Percentiles rank a stretch among this genome's conserved stretches.
These are phyloP conservation scores for Ehretia macrophylla DNA, from an alignment of 257 asterid genomes.

Conservation along the genomic window DNA sequence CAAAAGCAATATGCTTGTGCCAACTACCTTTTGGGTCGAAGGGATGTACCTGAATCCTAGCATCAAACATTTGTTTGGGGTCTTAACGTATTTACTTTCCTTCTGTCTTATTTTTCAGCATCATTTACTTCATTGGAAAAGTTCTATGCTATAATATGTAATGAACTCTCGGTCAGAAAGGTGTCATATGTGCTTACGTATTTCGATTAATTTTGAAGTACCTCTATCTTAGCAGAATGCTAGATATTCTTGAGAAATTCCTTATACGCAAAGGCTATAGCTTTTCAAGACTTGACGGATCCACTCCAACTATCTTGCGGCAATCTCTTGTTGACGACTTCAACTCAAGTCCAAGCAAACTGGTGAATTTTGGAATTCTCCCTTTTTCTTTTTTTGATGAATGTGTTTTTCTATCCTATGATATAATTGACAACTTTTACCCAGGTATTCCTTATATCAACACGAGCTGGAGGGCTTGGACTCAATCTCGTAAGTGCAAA, in stretches of 20 bases:
- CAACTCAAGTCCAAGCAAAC: slow-evolving; percentile 94
- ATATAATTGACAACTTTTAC: slow-evolving; percentile 14
- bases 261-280: slow-evolving; percentile 87
- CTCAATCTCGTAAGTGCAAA: slow-evolving; percentile 92
- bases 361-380: slow-evolving; percentile 43
- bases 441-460: slow-evolving; percentile 90
- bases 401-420: neutral
- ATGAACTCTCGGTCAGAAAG: no score
- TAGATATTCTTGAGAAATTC: slow-evolving; percentile 90
- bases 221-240: slow-evolving; percentile 54
- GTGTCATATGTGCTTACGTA: no score
- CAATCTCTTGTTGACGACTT: slow-evolving; percentile 91
- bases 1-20: no score
- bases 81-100: no score
- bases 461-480: slow-evolving; percentile 98
- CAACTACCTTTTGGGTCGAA: no score
- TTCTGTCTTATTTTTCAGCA: no score
- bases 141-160: no score
- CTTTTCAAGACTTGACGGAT: slow-evolving; percentile 90
- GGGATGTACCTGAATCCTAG: no score
- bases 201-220: no score
- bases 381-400: neutral
- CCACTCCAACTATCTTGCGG: slow-evolving; percentile 76
- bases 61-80: no score
- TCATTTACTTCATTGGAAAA: no score